Percentiles rank a stretch among this genome's conserved stretches.
phyloP scores from a whole-genome alignment of 148 eudicot genomes.

The Euryodendron excelsum region DNA sequence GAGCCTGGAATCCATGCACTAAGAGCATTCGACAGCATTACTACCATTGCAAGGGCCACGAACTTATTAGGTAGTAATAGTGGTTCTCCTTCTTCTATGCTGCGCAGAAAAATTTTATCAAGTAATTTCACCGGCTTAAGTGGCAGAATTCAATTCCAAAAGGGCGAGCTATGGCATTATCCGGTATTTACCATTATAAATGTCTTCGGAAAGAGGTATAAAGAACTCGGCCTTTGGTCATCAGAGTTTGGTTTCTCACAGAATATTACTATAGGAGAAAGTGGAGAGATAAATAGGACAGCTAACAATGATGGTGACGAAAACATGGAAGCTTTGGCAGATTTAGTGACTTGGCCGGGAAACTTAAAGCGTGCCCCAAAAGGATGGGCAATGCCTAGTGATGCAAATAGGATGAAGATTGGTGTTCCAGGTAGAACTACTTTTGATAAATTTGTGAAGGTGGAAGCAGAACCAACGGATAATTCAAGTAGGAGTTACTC shows the following conservation, averaged over 20 bases:
- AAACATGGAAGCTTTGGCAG: not conserved
- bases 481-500: not conserved
- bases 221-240: constrained; percentile 7
- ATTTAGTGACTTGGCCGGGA: constrained; percentile 27
- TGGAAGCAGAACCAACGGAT: not conserved
- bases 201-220: constrained; percentile 12
- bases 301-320: not conserved
- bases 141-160: not conserved
- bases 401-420: not conserved
- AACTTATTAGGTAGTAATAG: not conserved
- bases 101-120: not conserved
- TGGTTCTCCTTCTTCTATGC: not conserved
- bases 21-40: constrained; percentile 26
- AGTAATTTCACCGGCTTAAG: not conserved
- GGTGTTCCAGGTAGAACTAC: not conserved
- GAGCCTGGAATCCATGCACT: constrained; percentile 26
- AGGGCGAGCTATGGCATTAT: not conserved
- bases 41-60: constrained; percentile 6
- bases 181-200: constrained; percentile 11
- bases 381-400: constrained; percentile 25
- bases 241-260: constrained; percentile 11
- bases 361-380: constrained; percentile 15
- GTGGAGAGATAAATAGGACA: too few relatives aligned
- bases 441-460: not conserved
- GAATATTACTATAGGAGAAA: too few relatives aligned